A percentile compares a stretch with the other conserved stretches of the same genome.
Conservation (phyloP, 192 early-diverging fungal genomes). For the Coemansia pectinata region DNA sequence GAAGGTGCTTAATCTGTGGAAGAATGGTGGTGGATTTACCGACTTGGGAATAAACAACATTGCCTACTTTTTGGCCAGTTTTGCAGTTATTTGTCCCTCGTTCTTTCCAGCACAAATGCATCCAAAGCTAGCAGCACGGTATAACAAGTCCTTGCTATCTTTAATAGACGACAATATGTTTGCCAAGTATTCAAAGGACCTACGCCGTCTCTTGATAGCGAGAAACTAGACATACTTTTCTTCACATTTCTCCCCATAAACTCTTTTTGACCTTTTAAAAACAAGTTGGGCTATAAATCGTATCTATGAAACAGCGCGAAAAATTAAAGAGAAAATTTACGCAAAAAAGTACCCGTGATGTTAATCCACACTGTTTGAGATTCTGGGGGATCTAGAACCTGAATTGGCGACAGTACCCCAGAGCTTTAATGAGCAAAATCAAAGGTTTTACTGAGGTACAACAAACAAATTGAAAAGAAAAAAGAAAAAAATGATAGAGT, state of each 20-base stretch:
- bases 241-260: neutral
- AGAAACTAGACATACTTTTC: neutral
- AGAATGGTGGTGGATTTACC: too few relatives aligned
- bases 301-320: neutral
- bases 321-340: neutral
- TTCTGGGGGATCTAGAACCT: neutral
- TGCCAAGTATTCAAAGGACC: neutral
- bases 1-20: neutral
- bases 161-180: neutral
- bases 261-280: neutral
- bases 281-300: neutral
- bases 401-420: neutral
- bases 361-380: conserved; percentile 9
- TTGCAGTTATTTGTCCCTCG: neutral
- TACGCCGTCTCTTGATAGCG: neutral
- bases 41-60: neutral
- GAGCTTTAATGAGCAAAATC: neutral
- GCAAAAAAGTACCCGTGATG: conserved; percentile 8
- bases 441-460: conserved; percentile 4
- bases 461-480: neutral
- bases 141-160: neutral
- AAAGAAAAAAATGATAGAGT: neutral
- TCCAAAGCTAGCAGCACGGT: neutral
- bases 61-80: neutral
- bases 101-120: neutral